Percentiles rank a stretch among this genome's conserved stretches.
phyloP scores from a whole-genome alignment of 1,284 basidiomycete genomes.

The Cryptococcus sp. region DNA sequence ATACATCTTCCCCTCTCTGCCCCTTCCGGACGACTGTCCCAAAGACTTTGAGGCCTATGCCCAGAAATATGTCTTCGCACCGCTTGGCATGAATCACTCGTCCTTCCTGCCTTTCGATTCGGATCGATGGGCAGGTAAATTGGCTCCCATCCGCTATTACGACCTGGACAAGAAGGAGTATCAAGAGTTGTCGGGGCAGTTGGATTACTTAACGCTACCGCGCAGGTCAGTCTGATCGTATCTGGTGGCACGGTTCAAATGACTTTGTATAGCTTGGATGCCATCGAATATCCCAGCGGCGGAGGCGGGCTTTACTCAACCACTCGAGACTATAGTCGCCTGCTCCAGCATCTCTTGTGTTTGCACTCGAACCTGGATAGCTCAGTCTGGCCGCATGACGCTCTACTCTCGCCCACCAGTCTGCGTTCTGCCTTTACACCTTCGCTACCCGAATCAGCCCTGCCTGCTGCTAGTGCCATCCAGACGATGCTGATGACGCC shows the following conservation, averaged over 20 bases:
- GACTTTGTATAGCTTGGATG: conserved; percentile 1
- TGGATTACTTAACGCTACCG: conserved; percentile 22
- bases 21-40: conserved; percentile 7
- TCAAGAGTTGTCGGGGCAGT: conserved; percentile 1
- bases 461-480: background rate
- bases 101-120: conserved; percentile 33
- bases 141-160: background rate
- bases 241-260: conserved; percentile 1
- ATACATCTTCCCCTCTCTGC: conserved; percentile 28
- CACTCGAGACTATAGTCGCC: conserved; percentile 27
- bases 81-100: conserved; percentile 38
- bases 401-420: conserved; percentile 15
- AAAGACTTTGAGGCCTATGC: conserved; percentile 32
- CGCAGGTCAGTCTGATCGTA: conserved; percentile 19
- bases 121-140: background rate
- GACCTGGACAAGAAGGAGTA: background rate
- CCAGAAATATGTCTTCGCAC: conserved; percentile 31
- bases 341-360: conserved; percentile 34
- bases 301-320: conserved; percentile 43
- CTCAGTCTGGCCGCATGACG: background rate
- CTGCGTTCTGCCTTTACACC: background rate
- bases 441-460: conserved; percentile 6
- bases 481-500: conserved; percentile 4
- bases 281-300: conserved; percentile 41
- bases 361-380: background rate